A percentile compares a stretch with the other conserved stretches of the same genome.
phyloP scores from a whole-genome alignment of 2,329 filamentous ascomycete genomes.

The Cadophora malorum region DNA sequence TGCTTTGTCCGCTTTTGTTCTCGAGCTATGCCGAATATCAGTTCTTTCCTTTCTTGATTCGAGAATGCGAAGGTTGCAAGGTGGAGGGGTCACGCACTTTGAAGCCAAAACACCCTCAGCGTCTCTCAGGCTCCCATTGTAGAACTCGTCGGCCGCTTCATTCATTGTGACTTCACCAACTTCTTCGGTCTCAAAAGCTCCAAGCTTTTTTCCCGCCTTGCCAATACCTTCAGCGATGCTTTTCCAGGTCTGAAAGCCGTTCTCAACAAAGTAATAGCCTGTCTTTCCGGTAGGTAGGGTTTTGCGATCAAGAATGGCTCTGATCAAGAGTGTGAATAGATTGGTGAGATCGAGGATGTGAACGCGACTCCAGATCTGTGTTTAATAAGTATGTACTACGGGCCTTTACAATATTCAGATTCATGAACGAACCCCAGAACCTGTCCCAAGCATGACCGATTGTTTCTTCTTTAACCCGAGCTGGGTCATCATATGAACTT shows the following conservation, averaged over 20 bases:
- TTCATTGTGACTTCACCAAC: slow-evolving; percentile 43
- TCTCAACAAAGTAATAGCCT: slow-evolving; percentile 52
- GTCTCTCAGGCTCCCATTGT: slow-evolving; percentile 35
- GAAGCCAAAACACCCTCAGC: slow-evolving; percentile 48
- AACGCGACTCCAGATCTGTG: slow-evolving; percentile 50
- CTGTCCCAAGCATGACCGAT: slow-evolving; percentile 47
- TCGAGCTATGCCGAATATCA: slow-evolving; percentile 28
- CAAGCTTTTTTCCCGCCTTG: slow-evolving; percentile 43
- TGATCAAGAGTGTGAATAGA: slow-evolving; percentile 50
- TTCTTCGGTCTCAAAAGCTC: slow-evolving; percentile 42
- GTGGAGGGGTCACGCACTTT: slow-evolving; percentile 33
- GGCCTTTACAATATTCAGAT: not conserved
- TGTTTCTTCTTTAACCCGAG: slow-evolving; percentile 44
- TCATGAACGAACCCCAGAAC: slow-evolving; percentile 38
- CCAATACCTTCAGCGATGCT: slow-evolving; percentile 48
- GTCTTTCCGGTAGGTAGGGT: slow-evolving; percentile 46
- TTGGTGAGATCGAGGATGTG: slow-evolving; percentile 53
- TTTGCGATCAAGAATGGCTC: slow-evolving; percentile 44
- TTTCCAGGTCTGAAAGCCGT: slow-evolving; percentile 50
- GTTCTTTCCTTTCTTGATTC: not conserved
- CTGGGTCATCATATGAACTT: slow-evolving; percentile 48
- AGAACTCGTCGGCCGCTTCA: slow-evolving; percentile 41
- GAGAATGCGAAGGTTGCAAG: not conserved
- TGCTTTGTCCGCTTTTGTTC: slow-evolving; percentile 34
- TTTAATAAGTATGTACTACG: not conserved